phyloP scores from a whole-genome alignment of 257 asterid species.

The Ehretia macrophylla region DNA sequence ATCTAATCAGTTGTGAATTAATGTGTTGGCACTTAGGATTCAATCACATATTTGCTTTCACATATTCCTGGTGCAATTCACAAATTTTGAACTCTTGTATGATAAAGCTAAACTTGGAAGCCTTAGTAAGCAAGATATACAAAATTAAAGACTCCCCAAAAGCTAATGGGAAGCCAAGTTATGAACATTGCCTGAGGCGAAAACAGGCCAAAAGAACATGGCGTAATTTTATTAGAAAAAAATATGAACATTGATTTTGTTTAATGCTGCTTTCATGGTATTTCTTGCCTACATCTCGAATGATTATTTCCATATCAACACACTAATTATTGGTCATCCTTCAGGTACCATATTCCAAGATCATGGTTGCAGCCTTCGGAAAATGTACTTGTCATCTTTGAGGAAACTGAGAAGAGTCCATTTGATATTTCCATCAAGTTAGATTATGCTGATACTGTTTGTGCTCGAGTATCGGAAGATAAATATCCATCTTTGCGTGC shows the following conservation, averaged over 20 bases:
- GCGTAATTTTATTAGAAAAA: neutral
- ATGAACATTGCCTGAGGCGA: too few relatives aligned
- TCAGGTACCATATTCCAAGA: conserved; percentile 91
- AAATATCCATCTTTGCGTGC: conserved; percentile 66
- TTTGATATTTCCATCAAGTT: conserved; percentile 49
- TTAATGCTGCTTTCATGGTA: neutral
- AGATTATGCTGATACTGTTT: conserved; percentile 53
- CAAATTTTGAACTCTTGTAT: too few relatives aligned
- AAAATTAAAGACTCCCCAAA: too few relatives aligned
- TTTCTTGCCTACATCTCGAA: neutral
- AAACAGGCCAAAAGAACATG: neutral
- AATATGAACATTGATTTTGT: too few relatives aligned
- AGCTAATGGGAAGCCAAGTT: too few relatives aligned
- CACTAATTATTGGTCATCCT: conserved; percentile 3
- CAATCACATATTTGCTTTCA: too few relatives aligned
- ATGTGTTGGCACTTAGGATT: too few relatives aligned
- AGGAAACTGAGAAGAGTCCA: conserved; percentile 75
- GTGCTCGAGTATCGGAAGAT: conserved; percentile 64
- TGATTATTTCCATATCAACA: neutral
- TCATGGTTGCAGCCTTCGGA: conserved; percentile 68
- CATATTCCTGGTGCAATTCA: too few relatives aligned
- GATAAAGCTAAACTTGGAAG: too few relatives aligned
- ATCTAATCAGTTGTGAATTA: too few relatives aligned
- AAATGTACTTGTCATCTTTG: conserved; percentile 75
- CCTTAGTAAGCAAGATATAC: too few relatives aligned